Evolutionary conservation across 768 basidiomycete genomes (phyloP), one percentile per base, ranked within the genome.

Genomic region (Collybiopsis confluens): DNA sequence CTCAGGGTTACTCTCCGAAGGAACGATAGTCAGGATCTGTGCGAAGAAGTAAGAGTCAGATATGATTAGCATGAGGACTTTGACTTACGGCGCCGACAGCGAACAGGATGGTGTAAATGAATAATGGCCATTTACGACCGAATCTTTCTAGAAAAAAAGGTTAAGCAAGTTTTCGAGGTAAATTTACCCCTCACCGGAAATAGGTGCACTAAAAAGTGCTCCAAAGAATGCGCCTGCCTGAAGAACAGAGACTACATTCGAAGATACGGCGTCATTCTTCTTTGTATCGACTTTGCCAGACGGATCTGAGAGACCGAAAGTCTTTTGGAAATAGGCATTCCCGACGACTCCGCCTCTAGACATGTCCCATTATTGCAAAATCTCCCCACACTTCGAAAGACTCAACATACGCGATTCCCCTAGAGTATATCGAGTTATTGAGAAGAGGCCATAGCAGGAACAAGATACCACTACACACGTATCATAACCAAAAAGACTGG

Each of bases 141-240:
- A 83, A 63, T 16, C 58, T 63, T 26, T 70, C 77, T 80, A 20
- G 4, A 26, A n/a, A n/a, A n/a, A n/a, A n/a, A n/a, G n/a, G n/a
- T n/a, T n/a, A n/a, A n/a, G n/a, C n/a, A n/a, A n/a, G n/a, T n/a
- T n/a, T n/a, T n/a, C n/a, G n/a, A n/a, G n/a, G n/a, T n/a, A n/a
- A n/a, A n/a, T n/a, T n/a, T n/a, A n/a, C n/a, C n/a, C n/a, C 65
- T 35, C 52, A 79, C 80, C 65, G 10, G 79, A 78, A 47, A 79
- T 53, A 2, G 77, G 78, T 3, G 78, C 77, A 56, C 74, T 76
- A 20, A 70, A 68, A 9, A 86, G 63, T 18, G 84, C 81, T 51
- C 83, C 85, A 59, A 85, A 83, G 70, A 85, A 83, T 3, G 82
- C 81, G 18, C 81, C 82, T 6, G 77, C 81, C 58, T 86, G 84